Percentiles rank a stretch among this genome's conserved stretches.
Conservation (phyloP, 2,329 filamentous ascomycete genomes). For the Magnaporthiopsis incrustans region DNA sequence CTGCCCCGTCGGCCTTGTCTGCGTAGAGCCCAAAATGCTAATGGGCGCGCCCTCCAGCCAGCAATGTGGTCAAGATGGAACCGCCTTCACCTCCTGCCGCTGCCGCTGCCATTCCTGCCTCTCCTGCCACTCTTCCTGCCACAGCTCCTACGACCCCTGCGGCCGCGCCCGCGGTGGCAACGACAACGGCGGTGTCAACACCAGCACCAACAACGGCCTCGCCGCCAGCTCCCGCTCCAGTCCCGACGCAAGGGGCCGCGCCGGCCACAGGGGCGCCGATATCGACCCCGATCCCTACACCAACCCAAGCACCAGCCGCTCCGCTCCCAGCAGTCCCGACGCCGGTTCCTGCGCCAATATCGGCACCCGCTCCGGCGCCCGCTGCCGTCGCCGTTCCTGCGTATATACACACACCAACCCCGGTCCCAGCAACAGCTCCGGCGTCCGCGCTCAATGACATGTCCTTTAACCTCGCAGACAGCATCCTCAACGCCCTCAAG, state of each 20-base stretch:
- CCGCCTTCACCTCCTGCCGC: not conserved
- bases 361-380: not conserved
- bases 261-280: not conserved
- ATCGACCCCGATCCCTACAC: not conserved
- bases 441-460: not conserved
- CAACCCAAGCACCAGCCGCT: not conserved
- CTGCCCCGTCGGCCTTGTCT: not conserved
- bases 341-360: not conserved
- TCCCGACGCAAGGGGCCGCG: conserved; percentile 5
- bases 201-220: not conserved
- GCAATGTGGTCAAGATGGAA: not conserved
- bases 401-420: not conserved
- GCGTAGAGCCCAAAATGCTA: not conserved
- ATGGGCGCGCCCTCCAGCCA: not conserved
- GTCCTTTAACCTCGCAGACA: conserved; percentile 7
- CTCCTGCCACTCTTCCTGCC: too few species aligned
- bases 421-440: conserved; percentile 3
- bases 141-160: too few species aligned
- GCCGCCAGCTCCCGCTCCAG: not conserved
- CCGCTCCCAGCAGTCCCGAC: conserved; percentile 1
- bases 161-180: not conserved
- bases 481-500: conserved; percentile 15
- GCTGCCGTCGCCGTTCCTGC: not conserved
- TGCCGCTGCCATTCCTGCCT: too few species aligned
- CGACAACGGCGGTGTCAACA: not conserved